Conservation (phyloP, 1,284 basidiomycete species). For the Leccinum pachyderme region DNA sequence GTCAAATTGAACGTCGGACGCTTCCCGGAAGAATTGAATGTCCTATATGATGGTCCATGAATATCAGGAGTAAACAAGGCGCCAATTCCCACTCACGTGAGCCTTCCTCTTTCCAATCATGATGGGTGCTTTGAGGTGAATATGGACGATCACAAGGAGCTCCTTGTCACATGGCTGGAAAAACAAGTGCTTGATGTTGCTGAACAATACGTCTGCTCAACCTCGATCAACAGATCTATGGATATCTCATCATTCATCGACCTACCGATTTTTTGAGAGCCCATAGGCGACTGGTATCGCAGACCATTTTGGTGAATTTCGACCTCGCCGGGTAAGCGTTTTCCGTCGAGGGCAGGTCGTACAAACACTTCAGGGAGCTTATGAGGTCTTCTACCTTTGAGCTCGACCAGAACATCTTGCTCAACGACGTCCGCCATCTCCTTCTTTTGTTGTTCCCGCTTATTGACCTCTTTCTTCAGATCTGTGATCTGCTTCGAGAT, state of each 20-base stretch:
- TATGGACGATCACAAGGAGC: conserved; percentile 90
- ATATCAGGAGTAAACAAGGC: background rate
- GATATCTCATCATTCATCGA: background rate
- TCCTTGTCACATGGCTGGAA: conserved; percentile 99
- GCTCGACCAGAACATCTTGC: conserved; percentile 85
- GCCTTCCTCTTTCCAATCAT: conserved; percentile 99
- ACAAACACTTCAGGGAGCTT: conserved; percentile 93
- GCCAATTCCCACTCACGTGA: conserved; percentile 51
- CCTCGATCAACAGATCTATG: conserved; percentile 8
- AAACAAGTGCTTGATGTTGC: conserved; percentile 98
- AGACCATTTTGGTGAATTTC: conserved; percentile 99
- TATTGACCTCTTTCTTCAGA: conserved; percentile 95
- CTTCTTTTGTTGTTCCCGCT: conserved; percentile 96
- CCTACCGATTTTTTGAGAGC: conserved; percentile 86
- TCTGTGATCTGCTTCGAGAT: conserved; percentile 93
- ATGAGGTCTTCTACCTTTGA: conserved; percentile 82
- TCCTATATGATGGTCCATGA: conserved; percentile 52
- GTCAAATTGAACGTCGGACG: conserved; percentile 96
- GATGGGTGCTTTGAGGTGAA: conserved; percentile 94
- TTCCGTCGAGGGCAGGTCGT: conserved; percentile 90
- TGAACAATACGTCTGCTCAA: conserved; percentile 83
- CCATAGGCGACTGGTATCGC: conserved; percentile 87
- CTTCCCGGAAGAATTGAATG: conserved; percentile 98
- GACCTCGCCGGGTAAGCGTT: conserved; percentile 90
- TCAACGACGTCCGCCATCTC: conserved; percentile 98